phyloP scores from a whole-genome alignment of 2,329 filamentous ascomycete genomes.

The Botryosphaeria dothidea region DNA sequence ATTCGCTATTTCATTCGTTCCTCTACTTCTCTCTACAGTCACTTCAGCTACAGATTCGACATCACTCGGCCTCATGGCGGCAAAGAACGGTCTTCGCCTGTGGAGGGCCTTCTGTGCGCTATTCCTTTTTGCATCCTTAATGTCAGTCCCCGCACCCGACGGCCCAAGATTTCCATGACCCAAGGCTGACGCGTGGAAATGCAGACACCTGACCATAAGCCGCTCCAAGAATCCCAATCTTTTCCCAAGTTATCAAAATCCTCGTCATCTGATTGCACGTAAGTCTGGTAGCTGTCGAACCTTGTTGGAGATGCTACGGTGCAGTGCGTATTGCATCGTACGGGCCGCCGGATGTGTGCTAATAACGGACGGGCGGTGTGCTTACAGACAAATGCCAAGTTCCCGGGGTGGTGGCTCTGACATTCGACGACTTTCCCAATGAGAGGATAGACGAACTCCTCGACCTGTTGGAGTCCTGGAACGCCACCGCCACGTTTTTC shows the following conservation, averaged over 20 bases:
- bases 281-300: background rate
- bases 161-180: too few relatives aligned
- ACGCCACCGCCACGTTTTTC: background rate
- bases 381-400: background rate
- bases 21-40: too few relatives aligned
- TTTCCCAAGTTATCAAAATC: background rate
- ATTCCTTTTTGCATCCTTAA: background rate
- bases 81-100: background rate
- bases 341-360: background rate
- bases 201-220: background rate
- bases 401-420: background rate
- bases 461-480: background rate
- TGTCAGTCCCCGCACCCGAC: background rate
- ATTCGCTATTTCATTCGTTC: too few relatives aligned
- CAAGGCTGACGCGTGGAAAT: background rate
- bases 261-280: background rate
- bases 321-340: background rate
- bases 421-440: background rate
- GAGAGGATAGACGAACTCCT: background rate
- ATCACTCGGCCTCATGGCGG: background rate
- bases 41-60: background rate
- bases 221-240: background rate
- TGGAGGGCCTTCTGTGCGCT: background rate
- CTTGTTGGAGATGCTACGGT: background rate
- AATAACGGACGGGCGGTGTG: background rate